Evolutionary conservation across 352 stramenopile genomes (phyloP).

Genomic region (Pythium biforme): DNA sequence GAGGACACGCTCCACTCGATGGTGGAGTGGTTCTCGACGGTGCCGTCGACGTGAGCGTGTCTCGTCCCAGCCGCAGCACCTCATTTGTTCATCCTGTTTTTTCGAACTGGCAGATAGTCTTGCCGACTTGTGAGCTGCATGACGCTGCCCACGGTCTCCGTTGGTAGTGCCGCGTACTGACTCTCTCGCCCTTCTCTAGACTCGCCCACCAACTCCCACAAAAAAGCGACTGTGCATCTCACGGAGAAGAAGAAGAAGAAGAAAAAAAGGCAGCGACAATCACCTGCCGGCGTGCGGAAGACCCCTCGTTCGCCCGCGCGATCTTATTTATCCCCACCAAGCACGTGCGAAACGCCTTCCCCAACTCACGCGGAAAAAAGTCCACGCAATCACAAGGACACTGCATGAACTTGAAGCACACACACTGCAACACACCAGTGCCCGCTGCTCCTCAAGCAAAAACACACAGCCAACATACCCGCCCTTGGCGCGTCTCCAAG

Average conservation of each 20-base stretch:
- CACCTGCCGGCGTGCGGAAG: too few species aligned
- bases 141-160: neutral
- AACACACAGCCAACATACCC: too few species aligned
- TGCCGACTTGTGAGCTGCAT: conserved; percentile 11
- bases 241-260: conserved; percentile 3
- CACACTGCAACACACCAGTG: too few species aligned
- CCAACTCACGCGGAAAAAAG: neutral
- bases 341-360: neutral
- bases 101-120: conserved; percentile 11
- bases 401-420: too few species aligned
- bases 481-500: too few species aligned
- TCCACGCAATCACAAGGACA: too few species aligned
- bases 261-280: neutral
- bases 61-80: neutral
- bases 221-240: conserved; percentile 5
- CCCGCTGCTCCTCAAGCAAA: too few species aligned
- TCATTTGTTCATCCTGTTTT: neutral
- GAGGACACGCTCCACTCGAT: conserved; percentile 26
- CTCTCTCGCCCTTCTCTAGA: conserved; percentile 3
- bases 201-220: neutral
- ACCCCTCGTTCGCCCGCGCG: too few species aligned
- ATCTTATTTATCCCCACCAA: neutral
- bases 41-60: conserved; percentile 21
- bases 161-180: conserved; percentile 1
- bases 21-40: conserved; percentile 25